Evolutionary conservation across 1,284 basidiomycete genomes (phyloP), one percentile per base, ranked within the genome.

Genomic region (Irpex rosettiformis): DNA sequence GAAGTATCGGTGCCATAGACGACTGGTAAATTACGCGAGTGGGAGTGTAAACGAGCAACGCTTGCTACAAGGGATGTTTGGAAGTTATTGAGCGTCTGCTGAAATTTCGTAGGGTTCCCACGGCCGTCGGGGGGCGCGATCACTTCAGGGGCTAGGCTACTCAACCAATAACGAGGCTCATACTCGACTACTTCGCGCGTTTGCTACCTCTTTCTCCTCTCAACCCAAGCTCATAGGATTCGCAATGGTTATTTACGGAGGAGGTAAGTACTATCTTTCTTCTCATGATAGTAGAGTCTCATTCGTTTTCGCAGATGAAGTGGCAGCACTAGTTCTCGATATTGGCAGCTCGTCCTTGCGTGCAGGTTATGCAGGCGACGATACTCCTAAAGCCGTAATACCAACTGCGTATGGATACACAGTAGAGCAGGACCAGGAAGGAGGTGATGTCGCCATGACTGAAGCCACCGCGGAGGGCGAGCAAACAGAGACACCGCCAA

Each of bases 301-400:
- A 52, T 22, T 48, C 54, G 11, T 1, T 16, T 10, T 22, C 30
- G 24, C 62, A 93, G 93, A 95, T 71, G 94, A 96, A 78, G 95
- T 99, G 51, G 93, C 94, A 54, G 97, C 96, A 22, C 79, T 99
- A 57, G 97, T 99, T 40, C 78, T 99, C 57, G 97, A 99, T 77
- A 91, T 98, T 69, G 97, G 97, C 52, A 82, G 92, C 40, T 91
- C 92, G 52, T 90, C 93, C 18, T 79, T 95, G 60, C 89, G 96
- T 69, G 94, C 93, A 22, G 97, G 97, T 52, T 97, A 96, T 73
- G 96, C 97, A 16, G 97, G 97, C 54, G 96, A 99, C 74, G 97
- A 99, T 70, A 86, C 92, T 13, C 97, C 97, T 28, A 94, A 95
- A 73, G 89, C 91, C 25, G 86, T 98, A 61, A 85, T 97, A 61